Percentiles rank a stretch among this genome's conserved stretches.
Evolutionary conservation across 371 early-diverging fungal genomes (phyloP).

Genomic region (Neoconidiobolus thromboides): DNA sequence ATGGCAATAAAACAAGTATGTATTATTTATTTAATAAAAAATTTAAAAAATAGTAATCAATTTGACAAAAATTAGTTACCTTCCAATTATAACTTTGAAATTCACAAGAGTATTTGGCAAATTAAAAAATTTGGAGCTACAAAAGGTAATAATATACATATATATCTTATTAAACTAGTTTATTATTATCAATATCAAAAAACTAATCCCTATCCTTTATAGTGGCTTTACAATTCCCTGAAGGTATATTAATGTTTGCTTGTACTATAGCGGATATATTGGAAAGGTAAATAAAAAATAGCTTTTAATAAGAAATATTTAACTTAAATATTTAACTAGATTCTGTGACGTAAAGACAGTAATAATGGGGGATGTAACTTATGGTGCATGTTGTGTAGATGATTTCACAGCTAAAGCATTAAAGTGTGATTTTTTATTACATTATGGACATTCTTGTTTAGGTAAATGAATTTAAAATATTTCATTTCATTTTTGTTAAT

Average conservation of each 20-base stretch:
- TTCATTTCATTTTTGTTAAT: background rate
- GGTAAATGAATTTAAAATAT: constrained; percentile 19
- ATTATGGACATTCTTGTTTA: constrained; percentile 98
- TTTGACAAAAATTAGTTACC: constrained; percentile 41
- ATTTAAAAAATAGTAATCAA: background rate
- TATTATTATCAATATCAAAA: background rate
- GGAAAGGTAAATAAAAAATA: constrained; percentile 32
- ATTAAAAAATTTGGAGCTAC: constrained; percentile 58
- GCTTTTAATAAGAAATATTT: background rate
- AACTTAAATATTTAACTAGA: constrained; percentile 12
- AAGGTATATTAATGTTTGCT: constrained; percentile 94
- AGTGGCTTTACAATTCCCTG: constrained; percentile 99
- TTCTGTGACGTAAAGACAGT: constrained; percentile 80
- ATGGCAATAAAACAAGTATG: constrained; percentile 52
- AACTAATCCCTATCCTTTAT: background rate
- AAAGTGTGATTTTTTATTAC: constrained; percentile 94
- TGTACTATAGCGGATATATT: constrained; percentile 81
- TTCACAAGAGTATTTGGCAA: constrained; percentile 92
- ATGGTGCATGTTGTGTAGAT: constrained; percentile 99
- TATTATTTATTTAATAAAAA: background rate
- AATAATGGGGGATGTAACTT: constrained; percentile 99
- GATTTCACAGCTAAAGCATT: constrained; percentile 86
- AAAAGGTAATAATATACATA: constrained; percentile 24
- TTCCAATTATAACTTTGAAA: constrained; percentile 98
- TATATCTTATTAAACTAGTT: background rate